Conservation (phyloP, 1,284 basidiomycete species). For the Cryptococcus depauperatus region DNA sequence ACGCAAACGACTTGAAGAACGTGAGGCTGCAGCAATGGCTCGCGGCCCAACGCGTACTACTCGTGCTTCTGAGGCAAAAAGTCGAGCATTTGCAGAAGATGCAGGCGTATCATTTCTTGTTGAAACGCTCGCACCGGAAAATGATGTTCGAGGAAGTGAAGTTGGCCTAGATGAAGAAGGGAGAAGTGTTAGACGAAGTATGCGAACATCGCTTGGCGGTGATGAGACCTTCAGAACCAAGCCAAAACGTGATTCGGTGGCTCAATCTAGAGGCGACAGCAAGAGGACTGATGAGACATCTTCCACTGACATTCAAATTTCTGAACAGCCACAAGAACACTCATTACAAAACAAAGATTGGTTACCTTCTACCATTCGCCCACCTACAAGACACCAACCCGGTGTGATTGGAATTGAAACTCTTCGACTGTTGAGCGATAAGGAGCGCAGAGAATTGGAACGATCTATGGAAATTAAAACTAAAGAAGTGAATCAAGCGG, state of each 20-base stretch:
- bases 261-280: too few relatives aligned
- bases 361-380: not conserved
- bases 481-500: slow-evolving; percentile 59
- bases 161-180: not conserved
- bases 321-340: too few relatives aligned
- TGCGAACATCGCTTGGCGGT: not conserved
- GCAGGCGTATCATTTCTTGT: too few relatives aligned
- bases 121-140: too few relatives aligned
- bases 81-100: not conserved
- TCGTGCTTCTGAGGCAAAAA: not conserved
- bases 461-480: slow-evolving; percentile 46
- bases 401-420: slow-evolving; percentile 37
- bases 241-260: too few relatives aligned
- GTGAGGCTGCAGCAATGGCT: slow-evolving; percentile 1
- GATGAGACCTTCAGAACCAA: too few relatives aligned
- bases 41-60: too few relatives aligned
- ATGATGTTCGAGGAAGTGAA: not conserved
- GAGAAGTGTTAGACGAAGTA: not conserved
- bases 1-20: too few relatives aligned
- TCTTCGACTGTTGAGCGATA: slow-evolving; percentile 40
- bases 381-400: slow-evolving; percentile 14
- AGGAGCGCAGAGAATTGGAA: slow-evolving; percentile 39
- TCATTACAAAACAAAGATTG: too few relatives aligned
- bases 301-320: too few relatives aligned
- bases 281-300: too few relatives aligned